A percentile compares a stretch with the other conserved stretches of the same genome.
These are phyloP conservation scores for Tricholoma saponaceum DNA, from an alignment of 768 basidiomycete genomes.

Conservation along the genomic window DNA sequence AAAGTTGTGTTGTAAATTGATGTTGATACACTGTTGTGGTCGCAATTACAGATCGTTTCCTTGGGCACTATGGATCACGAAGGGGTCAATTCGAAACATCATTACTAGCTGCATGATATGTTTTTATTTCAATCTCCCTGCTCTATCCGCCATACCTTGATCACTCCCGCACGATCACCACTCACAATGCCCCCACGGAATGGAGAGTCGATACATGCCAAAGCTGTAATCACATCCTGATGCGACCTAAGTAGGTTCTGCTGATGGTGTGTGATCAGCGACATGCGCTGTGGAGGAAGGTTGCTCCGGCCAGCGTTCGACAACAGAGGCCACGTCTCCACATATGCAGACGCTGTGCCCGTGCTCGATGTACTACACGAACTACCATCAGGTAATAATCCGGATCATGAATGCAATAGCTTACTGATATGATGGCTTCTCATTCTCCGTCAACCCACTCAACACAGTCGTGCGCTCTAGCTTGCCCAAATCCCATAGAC, in stretches of 20 bases:
- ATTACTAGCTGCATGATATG: not conserved
- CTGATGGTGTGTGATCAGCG: conserved; percentile 76
- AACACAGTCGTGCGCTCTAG: conserved; percentile 73
- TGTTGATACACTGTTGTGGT: too few species aligned
- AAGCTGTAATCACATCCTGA: conserved; percentile 83
- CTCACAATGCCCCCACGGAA: conserved; percentile 92
- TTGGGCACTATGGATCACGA: too few species aligned
- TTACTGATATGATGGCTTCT: conserved; percentile 77
- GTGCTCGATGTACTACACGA: conserved; percentile 30
- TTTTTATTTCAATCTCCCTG: conserved; percentile 28
- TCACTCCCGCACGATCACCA: conserved; percentile 82
- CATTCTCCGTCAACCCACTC: conserved; percentile 70
- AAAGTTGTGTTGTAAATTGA: too few species aligned
- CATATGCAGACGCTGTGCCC: conserved; percentile 46
- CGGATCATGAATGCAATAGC: conserved; percentile 7
- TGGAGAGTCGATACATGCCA: conserved; percentile 87
- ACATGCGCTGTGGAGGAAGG: conserved; percentile 71
- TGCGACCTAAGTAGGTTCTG: conserved; percentile 83
- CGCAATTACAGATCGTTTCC: too few species aligned
- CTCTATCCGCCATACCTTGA: conserved; percentile 89
- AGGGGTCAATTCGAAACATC: too few species aligned
- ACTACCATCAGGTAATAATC: not conserved
- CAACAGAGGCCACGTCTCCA: conserved; percentile 60
- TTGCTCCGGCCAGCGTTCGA: conserved; percentile 47
- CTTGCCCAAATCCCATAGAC: conserved; percentile 82